A percentile compares a stretch with the other conserved stretches of the same genome.
Evolutionary conservation across 345 rosid genomes (phyloP).

Genomic region (Murraya paniculata): DNA sequence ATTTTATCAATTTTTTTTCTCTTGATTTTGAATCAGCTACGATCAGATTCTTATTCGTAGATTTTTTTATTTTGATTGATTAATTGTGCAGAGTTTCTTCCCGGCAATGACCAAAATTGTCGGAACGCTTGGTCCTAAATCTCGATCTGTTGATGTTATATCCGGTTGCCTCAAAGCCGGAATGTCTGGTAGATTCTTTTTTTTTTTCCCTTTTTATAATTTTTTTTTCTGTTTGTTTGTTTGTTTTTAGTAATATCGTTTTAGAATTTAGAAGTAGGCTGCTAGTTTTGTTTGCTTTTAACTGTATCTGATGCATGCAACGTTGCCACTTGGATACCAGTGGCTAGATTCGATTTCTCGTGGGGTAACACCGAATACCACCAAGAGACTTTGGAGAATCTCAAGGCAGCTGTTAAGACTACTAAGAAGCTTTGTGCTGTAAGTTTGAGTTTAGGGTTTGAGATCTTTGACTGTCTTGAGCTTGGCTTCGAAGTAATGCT

Average conservation of each 20-base stretch:
- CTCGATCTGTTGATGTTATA: constrained; percentile 72
- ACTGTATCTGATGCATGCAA: background rate
- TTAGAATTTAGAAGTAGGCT: background rate
- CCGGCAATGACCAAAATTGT: constrained; percentile 97
- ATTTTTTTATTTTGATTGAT: background rate
- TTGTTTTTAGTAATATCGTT: background rate
- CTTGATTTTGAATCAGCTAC: background rate
- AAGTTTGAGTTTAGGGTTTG: constrained; percentile 19
- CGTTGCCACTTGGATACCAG: constrained; percentile 27
- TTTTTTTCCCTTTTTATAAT: background rate
- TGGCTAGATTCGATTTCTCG: constrained; percentile 92
- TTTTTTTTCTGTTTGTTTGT: background rate
- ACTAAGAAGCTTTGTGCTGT: constrained; percentile 94
- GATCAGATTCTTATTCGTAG: background rate
- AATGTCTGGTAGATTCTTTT: constrained; percentile 63
- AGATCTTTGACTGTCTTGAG: background rate
- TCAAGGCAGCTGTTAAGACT: constrained; percentile 69
- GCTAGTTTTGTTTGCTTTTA: background rate
- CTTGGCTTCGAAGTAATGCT: background rate
- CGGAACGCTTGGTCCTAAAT: constrained; percentile 85
- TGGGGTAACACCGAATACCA: constrained; percentile 79
- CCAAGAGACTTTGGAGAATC: constrained; percentile 80
- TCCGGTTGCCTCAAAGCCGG: constrained; percentile 85
- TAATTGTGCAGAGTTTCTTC: constrained; percentile 63
- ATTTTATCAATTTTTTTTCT: background rate